A percentile compares a stretch with the other conserved stretches of the same genome.
Evolutionary conservation across 805 yeast genomes (phyloP).

Genomic region (Candida vartiovaarae): DNA sequence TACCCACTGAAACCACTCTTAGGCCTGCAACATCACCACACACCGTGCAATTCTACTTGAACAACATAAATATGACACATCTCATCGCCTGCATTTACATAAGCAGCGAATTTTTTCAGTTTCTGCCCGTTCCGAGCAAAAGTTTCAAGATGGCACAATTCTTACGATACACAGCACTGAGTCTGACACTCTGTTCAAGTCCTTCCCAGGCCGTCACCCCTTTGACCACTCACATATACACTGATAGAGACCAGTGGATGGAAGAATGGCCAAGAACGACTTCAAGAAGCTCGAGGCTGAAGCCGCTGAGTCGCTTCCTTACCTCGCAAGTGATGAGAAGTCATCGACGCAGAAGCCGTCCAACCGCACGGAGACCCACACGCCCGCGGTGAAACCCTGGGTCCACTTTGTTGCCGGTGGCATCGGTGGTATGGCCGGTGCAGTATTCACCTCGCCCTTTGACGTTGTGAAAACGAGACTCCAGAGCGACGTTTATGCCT

Average conservation of each 20-base stretch:
- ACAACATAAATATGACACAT: constrained; percentile 12
- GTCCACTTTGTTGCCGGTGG: constrained; percentile 91
- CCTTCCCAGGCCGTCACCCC: too few species aligned
- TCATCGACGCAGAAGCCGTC: constrained; percentile 43
- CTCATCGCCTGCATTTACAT: constrained; percentile 10
- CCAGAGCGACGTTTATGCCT: constrained; percentile 78
- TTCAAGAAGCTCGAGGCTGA: constrained; percentile 35
- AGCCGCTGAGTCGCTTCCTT: constrained; percentile 53
- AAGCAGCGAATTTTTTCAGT: constrained; percentile 2
- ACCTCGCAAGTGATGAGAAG: constrained; percentile 66
- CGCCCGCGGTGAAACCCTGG: constrained; percentile 40
- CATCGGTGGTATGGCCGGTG: constrained; percentile 97
- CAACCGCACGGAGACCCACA: constrained; percentile 7
- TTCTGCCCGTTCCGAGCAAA: too few species aligned
- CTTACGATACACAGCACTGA: too few species aligned
- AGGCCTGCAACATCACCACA: too few species aligned
- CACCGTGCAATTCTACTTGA: too few species aligned
- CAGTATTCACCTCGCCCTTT: constrained; percentile 86
- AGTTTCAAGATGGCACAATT: too few species aligned
- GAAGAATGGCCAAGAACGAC: constrained; percentile 14
- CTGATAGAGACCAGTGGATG: constrained; percentile 3
- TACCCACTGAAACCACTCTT: too few species aligned
- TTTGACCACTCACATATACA: too few species aligned
- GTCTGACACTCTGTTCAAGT: too few species aligned
- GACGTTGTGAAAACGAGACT: constrained; percentile 94